A percentile compares a stretch with the other conserved stretches of the same genome.
These are phyloP conservation scores for Calendula officinalis DNA, from an alignment of 129 eudicot genomes.

Conservation along the genomic window DNA sequence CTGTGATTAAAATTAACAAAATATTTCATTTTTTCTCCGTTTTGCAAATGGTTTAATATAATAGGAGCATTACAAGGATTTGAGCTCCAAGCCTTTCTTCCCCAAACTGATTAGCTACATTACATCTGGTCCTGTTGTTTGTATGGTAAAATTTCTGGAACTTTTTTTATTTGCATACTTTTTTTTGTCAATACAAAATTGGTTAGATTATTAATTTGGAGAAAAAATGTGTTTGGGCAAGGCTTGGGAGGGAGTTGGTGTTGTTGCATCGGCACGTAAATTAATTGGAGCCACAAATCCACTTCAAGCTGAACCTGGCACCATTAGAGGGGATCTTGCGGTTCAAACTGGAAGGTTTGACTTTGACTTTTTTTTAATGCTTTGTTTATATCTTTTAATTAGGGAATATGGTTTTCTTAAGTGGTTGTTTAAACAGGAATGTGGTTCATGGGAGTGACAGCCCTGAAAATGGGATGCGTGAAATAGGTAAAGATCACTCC, in stretches of 20 bases:
- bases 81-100: conserved; percentile 82
- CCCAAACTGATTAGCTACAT: conserved; percentile 82
- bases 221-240: conserved; percentile 20
- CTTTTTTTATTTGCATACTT: background rate
- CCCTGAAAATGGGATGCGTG: conserved; percentile 94
- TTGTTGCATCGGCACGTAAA: conserved; percentile 94
- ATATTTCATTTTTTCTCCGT: background rate
- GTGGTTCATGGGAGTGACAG: conserved; percentile 99
- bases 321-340: conserved; percentile 97
- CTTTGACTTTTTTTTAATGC: background rate
- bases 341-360: conserved; percentile 93
- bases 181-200: background rate
- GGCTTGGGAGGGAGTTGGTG: conserved; percentile 99
- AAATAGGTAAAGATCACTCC: conserved; percentile 60
- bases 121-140: conserved; percentile 94
- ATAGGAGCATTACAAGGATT: conserved; percentile 94
- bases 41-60: conserved; percentile 23
- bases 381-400: background rate
- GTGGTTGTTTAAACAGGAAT: conserved; percentile 49
- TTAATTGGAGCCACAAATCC: conserved; percentile 94
- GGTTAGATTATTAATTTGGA: background rate
- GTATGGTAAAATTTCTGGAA: conserved; percentile 65
- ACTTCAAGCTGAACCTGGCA: conserved; percentile 97
- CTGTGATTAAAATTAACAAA: background rate
- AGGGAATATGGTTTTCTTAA: background rate